Percentiles rank a stretch among this genome's conserved stretches.
Evolutionary conservation across 441 rosid genomes (phyloP).

Genomic region (Gossypium trilobum): DNA sequence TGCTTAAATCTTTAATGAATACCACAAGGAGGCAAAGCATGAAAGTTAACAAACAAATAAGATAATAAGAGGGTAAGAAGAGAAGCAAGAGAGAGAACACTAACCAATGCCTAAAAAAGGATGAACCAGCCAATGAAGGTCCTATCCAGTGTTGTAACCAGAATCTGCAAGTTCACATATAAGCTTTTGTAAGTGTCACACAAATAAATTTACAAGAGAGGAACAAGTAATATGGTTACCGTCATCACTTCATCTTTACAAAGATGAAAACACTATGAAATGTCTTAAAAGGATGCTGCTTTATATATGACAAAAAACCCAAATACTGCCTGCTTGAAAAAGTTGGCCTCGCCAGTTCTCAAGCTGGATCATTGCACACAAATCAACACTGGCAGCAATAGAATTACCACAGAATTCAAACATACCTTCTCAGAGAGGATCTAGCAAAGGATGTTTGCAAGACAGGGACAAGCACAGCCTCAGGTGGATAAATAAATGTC

Average conservation of each 20-base stretch:
- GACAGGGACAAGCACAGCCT: slow-evolving; percentile 90
- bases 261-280: slow-evolving; percentile 5
- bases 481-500: slow-evolving; percentile 80
- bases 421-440: slow-evolving; percentile 82
- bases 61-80: slow-evolving; percentile 1
- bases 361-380: slow-evolving; percentile 8
- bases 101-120: slow-evolving; percentile 92
- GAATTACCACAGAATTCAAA: slow-evolving; percentile 9
- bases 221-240: background rate
- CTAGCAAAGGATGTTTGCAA: slow-evolving; percentile 78
- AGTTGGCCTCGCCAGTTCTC: background rate
- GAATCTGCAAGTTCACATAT: slow-evolving; percentile 56
- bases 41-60: background rate
- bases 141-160: slow-evolving; percentile 99
- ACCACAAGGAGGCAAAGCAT: background rate
- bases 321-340: slow-evolving; percentile 15
- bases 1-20: background rate
- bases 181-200: slow-evolving; percentile 2
- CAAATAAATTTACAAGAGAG: background rate
- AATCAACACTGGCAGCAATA: background rate
- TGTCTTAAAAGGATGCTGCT: background rate
- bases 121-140: slow-evolving; percentile 80
- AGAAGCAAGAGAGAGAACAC: slow-evolving; percentile 21
- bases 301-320: background rate
- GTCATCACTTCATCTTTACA: slow-evolving; percentile 2